phyloP scores from a whole-genome alignment of 176 grass and related monocot genomes.

The Cymbopogon citratus region DNA sequence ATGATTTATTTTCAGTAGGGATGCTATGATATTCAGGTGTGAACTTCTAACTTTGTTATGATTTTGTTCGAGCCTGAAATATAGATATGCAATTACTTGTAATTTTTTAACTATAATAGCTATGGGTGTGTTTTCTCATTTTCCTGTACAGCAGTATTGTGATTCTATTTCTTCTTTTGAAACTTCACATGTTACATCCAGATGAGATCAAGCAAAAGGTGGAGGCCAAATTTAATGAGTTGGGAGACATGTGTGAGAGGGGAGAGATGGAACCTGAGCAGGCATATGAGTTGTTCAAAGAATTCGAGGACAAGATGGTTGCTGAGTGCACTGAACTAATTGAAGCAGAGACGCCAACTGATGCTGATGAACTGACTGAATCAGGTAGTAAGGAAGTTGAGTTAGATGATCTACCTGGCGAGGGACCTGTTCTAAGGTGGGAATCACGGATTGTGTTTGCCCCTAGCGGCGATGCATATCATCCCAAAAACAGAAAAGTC shows the following conservation, averaged over 20 bases:
- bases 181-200: conserved; percentile 32
- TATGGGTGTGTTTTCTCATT: not conserved
- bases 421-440: conserved; percentile 88
- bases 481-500: conserved; percentile 91
- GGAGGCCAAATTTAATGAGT: conserved; percentile 70
- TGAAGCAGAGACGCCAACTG: conserved; percentile 44
- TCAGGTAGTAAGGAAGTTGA: conserved; percentile 40
- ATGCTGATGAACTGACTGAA: conserved; percentile 36
- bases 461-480: conserved; percentile 79
- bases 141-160: not conserved
- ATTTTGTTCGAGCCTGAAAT: not conserved
- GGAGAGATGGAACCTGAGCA: conserved; percentile 79
- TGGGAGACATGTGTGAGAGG: conserved; percentile 74
- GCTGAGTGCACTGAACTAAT: conserved; percentile 51
- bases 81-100: not conserved
- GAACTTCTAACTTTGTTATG: not conserved
- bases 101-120: not conserved
- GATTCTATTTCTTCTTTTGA: not conserved
- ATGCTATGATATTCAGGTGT: not conserved
- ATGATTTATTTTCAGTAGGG: not conserved
- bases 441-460: conserved; percentile 82
- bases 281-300: conserved; percentile 84
- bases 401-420: conserved; percentile 79
- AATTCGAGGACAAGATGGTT: conserved; percentile 84
- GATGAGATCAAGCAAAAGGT: conserved; percentile 95